phyloP scores from a whole-genome alignment of 352 stramenopile species.

The Globisporangium mamillatum region DNA sequence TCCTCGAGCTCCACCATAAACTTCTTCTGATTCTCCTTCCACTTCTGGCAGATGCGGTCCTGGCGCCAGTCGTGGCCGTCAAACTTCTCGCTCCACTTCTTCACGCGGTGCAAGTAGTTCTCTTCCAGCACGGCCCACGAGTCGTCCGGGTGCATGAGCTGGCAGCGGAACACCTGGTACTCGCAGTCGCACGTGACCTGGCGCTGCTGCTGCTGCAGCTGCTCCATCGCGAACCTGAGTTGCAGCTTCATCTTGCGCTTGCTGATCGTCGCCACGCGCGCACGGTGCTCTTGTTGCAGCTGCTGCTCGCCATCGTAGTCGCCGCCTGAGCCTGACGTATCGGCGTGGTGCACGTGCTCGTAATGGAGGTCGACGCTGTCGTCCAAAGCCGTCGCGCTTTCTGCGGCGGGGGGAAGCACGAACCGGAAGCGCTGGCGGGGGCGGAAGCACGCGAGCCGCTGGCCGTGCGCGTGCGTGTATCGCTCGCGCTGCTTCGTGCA shows the following conservation, averaged over 20 bases:
- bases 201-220: constrained; percentile 14
- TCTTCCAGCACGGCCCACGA: constrained; percentile 26
- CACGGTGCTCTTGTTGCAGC: neutral
- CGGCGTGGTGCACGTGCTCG: constrained; percentile 14
- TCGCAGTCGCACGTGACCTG: constrained; percentile 42
- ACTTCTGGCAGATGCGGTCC: constrained; percentile 61
- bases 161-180: constrained; percentile 42
- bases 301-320: neutral
- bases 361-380: constrained; percentile 6
- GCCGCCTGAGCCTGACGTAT: neutral
- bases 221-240: constrained; percentile 10
- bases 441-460: constrained; percentile 61
- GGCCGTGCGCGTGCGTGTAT: constrained; percentile 31
- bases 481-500: constrained; percentile 4
- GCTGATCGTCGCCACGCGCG: constrained; percentile 3
- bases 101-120: constrained; percentile 28
- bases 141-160: constrained; percentile 23
- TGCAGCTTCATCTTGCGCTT: constrained; percentile 10
- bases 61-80: constrained; percentile 49
- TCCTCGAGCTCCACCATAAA: constrained; percentile 24
- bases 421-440: constrained; percentile 51
- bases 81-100: constrained; percentile 65
- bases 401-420: neutral
- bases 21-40: constrained; percentile 64
- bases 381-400: neutral